Base-by-base conservation (phyloP, 108 stramenopile species). In the Cyclotella distinguenda region DNA sequence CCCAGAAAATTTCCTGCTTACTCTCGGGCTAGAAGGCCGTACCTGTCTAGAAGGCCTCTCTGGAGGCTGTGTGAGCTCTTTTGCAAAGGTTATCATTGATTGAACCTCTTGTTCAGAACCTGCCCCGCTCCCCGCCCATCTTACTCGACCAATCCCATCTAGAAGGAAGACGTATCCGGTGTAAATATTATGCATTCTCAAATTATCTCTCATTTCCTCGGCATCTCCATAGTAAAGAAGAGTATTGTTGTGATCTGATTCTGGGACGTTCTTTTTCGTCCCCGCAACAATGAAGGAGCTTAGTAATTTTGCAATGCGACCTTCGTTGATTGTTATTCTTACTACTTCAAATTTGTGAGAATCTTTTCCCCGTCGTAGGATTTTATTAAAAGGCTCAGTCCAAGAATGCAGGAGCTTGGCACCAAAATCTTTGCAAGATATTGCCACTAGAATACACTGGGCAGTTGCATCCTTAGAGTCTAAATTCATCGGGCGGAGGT, bases 101-200 rank as follows among this genome's bases (percentile, higher is more conserved):
- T 61, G 12, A 1, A 86, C 53, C 61, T 94, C 93, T 3, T 80
- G 83, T 25, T 80, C 68, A 1, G 81, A 72, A 3, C 89, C 86
- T 27, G 66, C 61, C 13, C 93, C 93, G 38, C 81, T 85, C 6
- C 84, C 88, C 16, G 89, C 89, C 78, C 85, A 94, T 44, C 93
- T 82, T 13, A 94, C 82, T 22, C 85, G 65, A 1, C 93, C 93
- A 28, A 86, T 73, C 6, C 82, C 83, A 76, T 94, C 93, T 27
- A 94, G 52, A 22, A 94, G 61, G 38, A 83, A 89, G 0, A 90
- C 83, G 55, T 86, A 90, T 9, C 85, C 86, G 8, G 88, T 82
- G 69, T 87, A 82, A 38, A 81, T 84, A 76, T 94, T 94, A 73
- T 94, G 93, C 84, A 88, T 88, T 8, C 93, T 61, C 45, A 94